Evolutionary conservation across 805 yeast species (phyloP).

Genomic region (Candida boleticola): DNA sequence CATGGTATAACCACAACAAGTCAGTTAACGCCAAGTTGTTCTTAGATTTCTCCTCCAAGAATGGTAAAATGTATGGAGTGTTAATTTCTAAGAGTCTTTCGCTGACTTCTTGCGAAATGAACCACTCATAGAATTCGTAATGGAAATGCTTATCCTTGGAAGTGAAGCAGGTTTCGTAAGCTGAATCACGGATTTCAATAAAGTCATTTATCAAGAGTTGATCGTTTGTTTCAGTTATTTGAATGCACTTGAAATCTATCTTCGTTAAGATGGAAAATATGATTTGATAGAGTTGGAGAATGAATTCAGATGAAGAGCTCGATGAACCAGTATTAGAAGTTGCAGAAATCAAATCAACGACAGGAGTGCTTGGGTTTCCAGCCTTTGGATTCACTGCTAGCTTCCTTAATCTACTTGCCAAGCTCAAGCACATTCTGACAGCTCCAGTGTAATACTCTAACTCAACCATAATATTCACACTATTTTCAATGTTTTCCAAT

Average conservation of each 20-base stretch:
- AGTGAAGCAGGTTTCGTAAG: constrained; percentile 71
- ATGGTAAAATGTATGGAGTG: constrained; percentile 77
- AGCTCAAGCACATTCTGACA: constrained; percentile 72
- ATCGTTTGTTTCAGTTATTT: constrained; percentile 32
- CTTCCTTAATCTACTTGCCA: constrained; percentile 55
- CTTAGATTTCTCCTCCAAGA: constrained; percentile 64
- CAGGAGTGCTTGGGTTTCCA: neutral
- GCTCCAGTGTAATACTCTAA: constrained; percentile 83
- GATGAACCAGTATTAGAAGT: constrained; percentile 9
- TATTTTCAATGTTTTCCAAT: constrained; percentile 76
- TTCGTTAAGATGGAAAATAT: constrained; percentile 73
- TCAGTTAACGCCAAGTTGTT: constrained; percentile 74
- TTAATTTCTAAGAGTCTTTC: constrained; percentile 76
- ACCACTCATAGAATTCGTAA: constrained; percentile 90
- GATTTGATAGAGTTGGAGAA: constrained; percentile 59
- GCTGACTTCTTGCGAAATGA: constrained; percentile 71
- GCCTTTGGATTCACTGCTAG: constrained; percentile 1
- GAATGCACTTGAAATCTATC: constrained; percentile 63
- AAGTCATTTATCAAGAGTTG: constrained; percentile 48
- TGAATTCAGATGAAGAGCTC: constrained; percentile 18
- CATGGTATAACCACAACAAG: constrained; percentile 83
- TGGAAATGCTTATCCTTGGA: constrained; percentile 86
- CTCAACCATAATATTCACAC: constrained; percentile 72
- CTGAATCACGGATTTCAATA: constrained; percentile 61
- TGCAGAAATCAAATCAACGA: constrained; percentile 1